Base-by-base conservation (phyloP, 192 early-diverging fungal species). In the Kickxella alabastrina region DNA sequence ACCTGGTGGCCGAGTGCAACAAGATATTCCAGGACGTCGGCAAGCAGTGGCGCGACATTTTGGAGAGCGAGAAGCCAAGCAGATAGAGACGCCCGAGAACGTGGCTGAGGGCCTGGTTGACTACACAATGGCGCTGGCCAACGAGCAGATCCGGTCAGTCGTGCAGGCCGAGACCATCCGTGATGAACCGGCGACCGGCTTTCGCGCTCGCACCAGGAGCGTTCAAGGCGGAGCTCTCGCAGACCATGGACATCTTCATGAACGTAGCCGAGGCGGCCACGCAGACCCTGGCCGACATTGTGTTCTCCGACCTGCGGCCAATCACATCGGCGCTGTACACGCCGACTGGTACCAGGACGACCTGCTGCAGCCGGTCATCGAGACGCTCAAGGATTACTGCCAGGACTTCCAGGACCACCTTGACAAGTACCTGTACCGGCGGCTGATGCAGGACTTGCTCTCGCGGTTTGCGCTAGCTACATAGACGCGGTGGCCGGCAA, bases 361-460 rank as follows among this genome's bases (percentile, higher is more conserved):
- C 39, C 60, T 92, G 43, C 85, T 99, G 84, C 79, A 82, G 39
- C 74, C 88, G 2, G 84, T 99, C 19, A 83, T 97, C 15, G 92
- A 85, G 49, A 98, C 95, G 15, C 70, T 98, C n/a, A 88, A 90
- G 58, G 97, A 99, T 68, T 98, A 99, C 75, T 86, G 81, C 54
- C 75, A 82, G 25, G 94, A 99, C 59, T 95, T 92, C 55, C 80
- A 82, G 50, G 78, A 78, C 48, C 87, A 92, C 56, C 73, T 99
- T 78, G 82, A 93, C 59, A 86, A 90, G 49, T 92, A 92, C 60
- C 73, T 99, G 55, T 92, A 91, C 77, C 80, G 78, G 51, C 92
- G 89, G 49, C 75, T 96, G 44, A 82, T 88, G 57, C 84, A 89
- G 27, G 92, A 92, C 56, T 82, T 93, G 52, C 61, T 96, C 62